Percentiles rank a stretch among this genome's conserved stretches.
phyloP scores from a whole-genome alignment of 805 yeast genomes.

The Candida awuae region DNA sequence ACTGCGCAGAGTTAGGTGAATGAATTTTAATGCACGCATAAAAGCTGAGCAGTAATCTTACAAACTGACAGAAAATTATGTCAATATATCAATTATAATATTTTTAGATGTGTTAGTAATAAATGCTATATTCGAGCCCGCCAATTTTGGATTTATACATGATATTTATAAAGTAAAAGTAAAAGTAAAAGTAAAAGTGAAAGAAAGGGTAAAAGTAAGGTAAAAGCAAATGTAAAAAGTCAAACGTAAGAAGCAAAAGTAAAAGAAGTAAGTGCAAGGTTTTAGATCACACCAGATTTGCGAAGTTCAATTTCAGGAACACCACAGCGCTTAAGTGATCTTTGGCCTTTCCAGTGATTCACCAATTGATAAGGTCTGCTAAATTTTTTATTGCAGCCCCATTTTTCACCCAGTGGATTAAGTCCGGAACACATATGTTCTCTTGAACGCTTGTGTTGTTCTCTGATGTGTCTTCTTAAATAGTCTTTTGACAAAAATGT shows the following conservation, averaged over 20 bases:
- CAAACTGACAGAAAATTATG: too few relatives aligned
- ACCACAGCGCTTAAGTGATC: conserved; percentile 24
- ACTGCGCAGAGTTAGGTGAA: too few relatives aligned
- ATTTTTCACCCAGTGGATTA: conserved; percentile 15
- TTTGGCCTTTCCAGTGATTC: conserved; percentile 28
- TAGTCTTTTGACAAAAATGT: conserved; percentile 26
- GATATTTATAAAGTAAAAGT: too few relatives aligned
- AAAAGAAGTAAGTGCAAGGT: not conserved
- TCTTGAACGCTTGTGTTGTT: conserved; percentile 23
- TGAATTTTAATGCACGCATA: too few relatives aligned
- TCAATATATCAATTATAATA: too few relatives aligned
- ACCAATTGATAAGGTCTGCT: conserved; percentile 29
- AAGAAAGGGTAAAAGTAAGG: too few relatives aligned
- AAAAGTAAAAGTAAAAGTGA: too few relatives aligned
- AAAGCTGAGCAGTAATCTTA: too few relatives aligned
- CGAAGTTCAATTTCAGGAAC: conserved; percentile 22
- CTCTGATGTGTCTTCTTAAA: conserved; percentile 25
- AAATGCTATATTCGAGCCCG: too few relatives aligned
- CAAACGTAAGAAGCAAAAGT: not conserved
- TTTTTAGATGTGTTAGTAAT: too few relatives aligned
- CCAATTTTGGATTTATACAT: too few relatives aligned
- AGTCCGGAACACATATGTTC: conserved; percentile 23
- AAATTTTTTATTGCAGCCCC: conserved; percentile 29
- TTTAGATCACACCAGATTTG: conserved; percentile 16
- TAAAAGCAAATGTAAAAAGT: too few relatives aligned